Evolutionary conservation across 2,329 filamentous ascomycete genomes (phyloP), one percentile per base, ranked within the genome.

Genomic region (Penicillium thymicola): DNA sequence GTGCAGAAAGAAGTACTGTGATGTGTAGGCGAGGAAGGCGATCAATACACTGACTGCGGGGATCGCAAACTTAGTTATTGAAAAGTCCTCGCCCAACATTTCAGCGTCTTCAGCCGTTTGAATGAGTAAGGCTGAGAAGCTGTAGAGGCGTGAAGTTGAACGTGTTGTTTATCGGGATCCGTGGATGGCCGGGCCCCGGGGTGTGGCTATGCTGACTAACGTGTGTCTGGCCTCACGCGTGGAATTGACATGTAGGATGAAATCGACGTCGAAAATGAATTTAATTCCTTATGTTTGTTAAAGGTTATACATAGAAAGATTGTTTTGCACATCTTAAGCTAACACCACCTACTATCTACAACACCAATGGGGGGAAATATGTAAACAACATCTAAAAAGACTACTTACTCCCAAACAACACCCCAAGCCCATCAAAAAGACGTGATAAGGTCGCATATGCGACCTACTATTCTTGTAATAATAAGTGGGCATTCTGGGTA

Each of bases 1-100:
- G 47, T 72, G 71, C 36, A 73, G 63, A 62, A 87, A 83, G 13
- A 87, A 76, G 63, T 77, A 79, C 69, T 87, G 85, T 6, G 85
- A 85, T 3, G 81, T 76, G 67, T 83, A 85, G 2, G 82, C 79
- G 8, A 87, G 77, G 56, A 86, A 85, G 21, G 74, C 71, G 51
- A 87, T 83, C n/a, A 87, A 70, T 0, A 71, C 55, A 28, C 78
- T 79, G 5, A 85, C 82, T 4, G 71, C 76, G 0, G 83, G 83
- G 3, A 85, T 75, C 5, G 82, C 82, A 21, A 85, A 72, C 36
- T 68, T 65, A 4, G 69, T 71, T 50, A 76, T 65, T 41, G 62
- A 58, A 49, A 75, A 74, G 0, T 60, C 55, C 40, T 62, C 54
- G 30, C 47, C 25, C 32, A 55, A 44, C 67, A 71, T 72, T 32